phyloP scores from a whole-genome alignment of 768 basidiomycete species.

The Rhodotorula diobovata region DNA sequence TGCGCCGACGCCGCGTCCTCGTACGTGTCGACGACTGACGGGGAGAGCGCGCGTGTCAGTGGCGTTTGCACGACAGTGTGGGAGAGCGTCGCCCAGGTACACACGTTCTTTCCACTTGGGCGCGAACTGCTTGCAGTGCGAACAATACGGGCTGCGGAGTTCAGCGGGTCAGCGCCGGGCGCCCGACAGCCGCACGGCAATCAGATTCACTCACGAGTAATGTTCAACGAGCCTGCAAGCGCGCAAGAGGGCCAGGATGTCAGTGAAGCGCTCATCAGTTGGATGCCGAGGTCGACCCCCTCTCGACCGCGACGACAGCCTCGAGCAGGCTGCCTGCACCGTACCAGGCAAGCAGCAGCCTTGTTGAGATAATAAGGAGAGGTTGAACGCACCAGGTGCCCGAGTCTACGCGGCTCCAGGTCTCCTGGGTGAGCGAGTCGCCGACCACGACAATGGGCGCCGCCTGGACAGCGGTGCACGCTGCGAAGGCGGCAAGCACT shows the following conservation, averaged over 20 bases:
- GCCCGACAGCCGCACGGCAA: fast-evolving
- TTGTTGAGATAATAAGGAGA: background rate
- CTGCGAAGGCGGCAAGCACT: background rate
- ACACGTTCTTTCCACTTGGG: constrained; percentile 40
- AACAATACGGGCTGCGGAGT: constrained; percentile 24
- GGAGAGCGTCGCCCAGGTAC: background rate
- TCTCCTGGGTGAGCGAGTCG: constrained; percentile 19
- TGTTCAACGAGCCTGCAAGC: constrained; percentile 31
- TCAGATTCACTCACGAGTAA: constrained; percentile 16
- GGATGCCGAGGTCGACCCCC: no score
- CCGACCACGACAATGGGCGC: constrained; percentile 29
- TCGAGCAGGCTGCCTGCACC: background rate
- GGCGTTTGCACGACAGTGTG: no score
- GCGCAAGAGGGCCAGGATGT: background rate
- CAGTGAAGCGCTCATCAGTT: background rate
- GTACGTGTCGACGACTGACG: constrained; percentile 31
- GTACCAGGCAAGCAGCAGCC: no score
- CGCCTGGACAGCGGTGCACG: background rate
- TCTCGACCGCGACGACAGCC: background rate
- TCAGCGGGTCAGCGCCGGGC: no score
- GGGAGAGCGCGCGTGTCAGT: background rate
- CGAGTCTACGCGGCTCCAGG: constrained; percentile 1
- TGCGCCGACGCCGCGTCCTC: constrained; percentile 7
- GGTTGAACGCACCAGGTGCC: constrained; percentile 17
- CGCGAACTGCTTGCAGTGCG: constrained; percentile 38